phyloP scores from a whole-genome alignment of 225 moss, liverwort and hornwort genomes.

The Neckera pumila region DNA sequence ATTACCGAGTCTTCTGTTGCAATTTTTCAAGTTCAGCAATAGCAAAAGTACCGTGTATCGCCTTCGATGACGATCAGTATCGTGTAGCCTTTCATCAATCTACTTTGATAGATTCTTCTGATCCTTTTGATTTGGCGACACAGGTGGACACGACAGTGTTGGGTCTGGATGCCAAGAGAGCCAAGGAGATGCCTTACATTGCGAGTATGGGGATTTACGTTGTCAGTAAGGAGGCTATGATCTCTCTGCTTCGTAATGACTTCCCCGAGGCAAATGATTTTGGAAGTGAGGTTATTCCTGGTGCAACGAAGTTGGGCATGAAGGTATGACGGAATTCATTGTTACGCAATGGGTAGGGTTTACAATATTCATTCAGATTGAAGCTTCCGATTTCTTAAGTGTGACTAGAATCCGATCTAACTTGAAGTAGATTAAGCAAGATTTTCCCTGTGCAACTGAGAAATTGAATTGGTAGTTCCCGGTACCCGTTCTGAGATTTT shows the following conservation, averaged over 20 bases:
- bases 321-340: constrained; percentile 20
- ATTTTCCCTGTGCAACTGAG: not conserved
- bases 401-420: not conserved
- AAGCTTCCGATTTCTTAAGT: not conserved
- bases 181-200: constrained; percentile 88
- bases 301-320: constrained; percentile 80
- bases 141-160: constrained; percentile 83
- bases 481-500: not conserved
- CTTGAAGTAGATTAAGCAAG: not conserved
- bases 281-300: constrained; percentile 97
- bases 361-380: not conserved
- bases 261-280: constrained; percentile 96
- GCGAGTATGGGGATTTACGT: constrained; percentile 99
- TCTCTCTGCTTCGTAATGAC: constrained; percentile 62
- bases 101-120: not conserved
- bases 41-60: not conserved
- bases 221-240: constrained; percentile 93
- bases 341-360: not conserved
- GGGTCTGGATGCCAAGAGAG: constrained; percentile 70
- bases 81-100: no score
- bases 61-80: not conserved
- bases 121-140: not conserved
- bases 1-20: not conserved
- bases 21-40: not conserved
- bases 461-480: not conserved